A percentile compares a stretch with the other conserved stretches of the same genome.
Conservation (phyloP, 2,329 filamentous ascomycete species). For the Calonectria pseudoreteaudii region DNA sequence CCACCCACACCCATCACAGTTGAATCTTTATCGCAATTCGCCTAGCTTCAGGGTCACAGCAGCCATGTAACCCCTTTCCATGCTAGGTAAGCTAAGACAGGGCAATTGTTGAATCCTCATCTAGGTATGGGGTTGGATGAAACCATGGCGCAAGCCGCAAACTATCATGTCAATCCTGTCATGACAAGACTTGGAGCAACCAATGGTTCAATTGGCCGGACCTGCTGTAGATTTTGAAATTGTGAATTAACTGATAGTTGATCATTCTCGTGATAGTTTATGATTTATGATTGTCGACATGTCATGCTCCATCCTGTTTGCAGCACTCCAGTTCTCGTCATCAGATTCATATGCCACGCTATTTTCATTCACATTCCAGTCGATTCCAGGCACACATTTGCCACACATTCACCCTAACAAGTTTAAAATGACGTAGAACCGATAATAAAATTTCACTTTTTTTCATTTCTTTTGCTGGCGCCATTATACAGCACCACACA, state of each 20-base stretch:
- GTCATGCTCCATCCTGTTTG: not conserved
- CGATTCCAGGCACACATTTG: not conserved
- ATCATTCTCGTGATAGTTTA: not conserved
- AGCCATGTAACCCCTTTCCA: not conserved
- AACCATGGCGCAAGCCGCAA: not conserved
- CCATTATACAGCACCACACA: not conserved
- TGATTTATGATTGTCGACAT: not conserved
- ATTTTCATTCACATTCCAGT: not conserved
- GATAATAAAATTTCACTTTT: not conserved
- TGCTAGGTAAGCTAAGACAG: not conserved
- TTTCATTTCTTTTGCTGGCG: not conserved
- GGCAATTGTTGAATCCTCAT: not conserved
- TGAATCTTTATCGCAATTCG: conserved; percentile 15
- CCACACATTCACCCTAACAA: not conserved
- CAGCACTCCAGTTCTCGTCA: not conserved
- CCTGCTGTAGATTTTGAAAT: not conserved
- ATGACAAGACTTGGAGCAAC: not conserved
- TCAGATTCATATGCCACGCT: not conserved
- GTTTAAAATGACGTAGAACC: not conserved
- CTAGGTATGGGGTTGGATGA: not conserved
- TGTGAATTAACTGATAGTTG: not conserved
- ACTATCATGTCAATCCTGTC: not conserved
- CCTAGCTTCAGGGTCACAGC: not conserved
- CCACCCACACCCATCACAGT: not conserved
- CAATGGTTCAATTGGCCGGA: not conserved